Percentiles rank a stretch among this genome's conserved stretches.
phyloP scores from a whole-genome alignment of 768 basidiomycete genomes.

The Naganishia friedmannii region DNA sequence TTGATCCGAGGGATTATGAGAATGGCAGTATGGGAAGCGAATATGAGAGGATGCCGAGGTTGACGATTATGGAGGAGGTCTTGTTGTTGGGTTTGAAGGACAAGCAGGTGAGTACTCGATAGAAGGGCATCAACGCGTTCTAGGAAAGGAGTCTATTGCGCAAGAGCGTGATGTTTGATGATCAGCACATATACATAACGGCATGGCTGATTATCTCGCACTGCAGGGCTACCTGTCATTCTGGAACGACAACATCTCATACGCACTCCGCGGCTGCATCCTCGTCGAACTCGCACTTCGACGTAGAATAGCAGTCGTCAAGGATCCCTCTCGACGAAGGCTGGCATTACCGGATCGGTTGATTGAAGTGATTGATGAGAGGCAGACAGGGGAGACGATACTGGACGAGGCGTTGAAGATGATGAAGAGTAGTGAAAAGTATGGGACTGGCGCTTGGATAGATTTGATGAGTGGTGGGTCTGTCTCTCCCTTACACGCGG shows the following conservation, averaged over 20 bases:
- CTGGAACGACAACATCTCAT: conserved; percentile 99
- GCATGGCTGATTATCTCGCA: neutral
- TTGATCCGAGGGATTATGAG: conserved; percentile 81
- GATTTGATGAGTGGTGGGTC: conserved; percentile 85
- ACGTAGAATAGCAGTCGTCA: conserved; percentile 83
- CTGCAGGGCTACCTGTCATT: conserved; percentile 86
- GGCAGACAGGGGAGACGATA: conserved; percentile 91
- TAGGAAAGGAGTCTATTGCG: neutral
- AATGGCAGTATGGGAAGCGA: conserved; percentile 52
- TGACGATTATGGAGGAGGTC: conserved; percentile 97
- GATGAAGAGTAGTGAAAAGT: conserved; percentile 76
- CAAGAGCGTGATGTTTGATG: neutral
- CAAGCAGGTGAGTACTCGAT: conserved; percentile 66
- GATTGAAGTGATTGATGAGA: conserved; percentile 86
- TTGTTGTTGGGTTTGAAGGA: conserved; percentile 90
- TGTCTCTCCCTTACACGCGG: neutral
- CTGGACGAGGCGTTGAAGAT: conserved; percentile 92
- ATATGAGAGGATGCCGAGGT: conserved; percentile 65
- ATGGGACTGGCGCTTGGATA: conserved; percentile 88
- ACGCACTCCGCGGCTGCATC: conserved; percentile 96
- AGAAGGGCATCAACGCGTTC: neutral
- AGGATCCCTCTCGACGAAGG: conserved; percentile 73
- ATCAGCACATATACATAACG: no score
- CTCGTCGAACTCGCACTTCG: conserved; percentile 95
- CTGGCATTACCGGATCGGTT: conserved; percentile 74